phyloP scores from a whole-genome alignment of 371 early-diverging fungal species.

The Mucor irregularis region DNA sequence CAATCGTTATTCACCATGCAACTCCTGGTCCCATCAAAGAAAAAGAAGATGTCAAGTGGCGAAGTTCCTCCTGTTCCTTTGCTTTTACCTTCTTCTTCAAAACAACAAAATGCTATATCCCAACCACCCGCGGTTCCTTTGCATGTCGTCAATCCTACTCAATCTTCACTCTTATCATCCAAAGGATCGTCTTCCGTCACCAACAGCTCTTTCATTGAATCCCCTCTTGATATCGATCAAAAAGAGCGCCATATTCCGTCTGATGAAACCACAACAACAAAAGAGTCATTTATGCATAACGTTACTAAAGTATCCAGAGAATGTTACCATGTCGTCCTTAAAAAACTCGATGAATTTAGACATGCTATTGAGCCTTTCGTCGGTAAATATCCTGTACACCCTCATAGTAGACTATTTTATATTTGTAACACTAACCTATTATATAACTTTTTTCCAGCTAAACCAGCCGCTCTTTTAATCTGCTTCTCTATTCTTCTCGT shows the following conservation, averaged over 20 bases:
- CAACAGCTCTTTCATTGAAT: constrained; percentile 6
- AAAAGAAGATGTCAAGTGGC: not conserved
- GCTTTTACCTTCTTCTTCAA: constrained; percentile 10
- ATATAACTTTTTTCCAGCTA: constrained; percentile 11
- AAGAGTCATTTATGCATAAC: constrained; percentile 1
- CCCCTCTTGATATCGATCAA: not conserved
- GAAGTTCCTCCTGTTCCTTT: constrained; percentile 15
- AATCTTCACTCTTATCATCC: not conserved
- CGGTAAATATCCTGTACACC: constrained; percentile 4
- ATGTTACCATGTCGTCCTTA: not conserved
- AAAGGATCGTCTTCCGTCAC: not conserved
- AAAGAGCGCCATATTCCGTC: not conserved
- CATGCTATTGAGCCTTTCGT: constrained; percentile 6
- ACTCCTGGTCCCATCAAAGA: not conserved
- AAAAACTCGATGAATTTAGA: constrained; percentile 1
- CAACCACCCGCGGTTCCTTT: constrained; percentile 6
- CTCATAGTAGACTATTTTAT: too few species aligned
- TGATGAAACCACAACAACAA: not conserved
- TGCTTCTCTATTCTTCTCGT: constrained; percentile 9
- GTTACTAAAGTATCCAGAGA: not conserved
- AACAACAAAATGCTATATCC: not conserved
- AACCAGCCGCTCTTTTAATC: constrained; percentile 6
- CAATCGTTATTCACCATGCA: constrained; percentile 48
- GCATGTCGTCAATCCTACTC: constrained; percentile 14
- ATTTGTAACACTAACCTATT: not conserved